Conservation (phyloP, 2,329 filamentous ascomycete genomes). For the Basipetospora sp. region DNA sequence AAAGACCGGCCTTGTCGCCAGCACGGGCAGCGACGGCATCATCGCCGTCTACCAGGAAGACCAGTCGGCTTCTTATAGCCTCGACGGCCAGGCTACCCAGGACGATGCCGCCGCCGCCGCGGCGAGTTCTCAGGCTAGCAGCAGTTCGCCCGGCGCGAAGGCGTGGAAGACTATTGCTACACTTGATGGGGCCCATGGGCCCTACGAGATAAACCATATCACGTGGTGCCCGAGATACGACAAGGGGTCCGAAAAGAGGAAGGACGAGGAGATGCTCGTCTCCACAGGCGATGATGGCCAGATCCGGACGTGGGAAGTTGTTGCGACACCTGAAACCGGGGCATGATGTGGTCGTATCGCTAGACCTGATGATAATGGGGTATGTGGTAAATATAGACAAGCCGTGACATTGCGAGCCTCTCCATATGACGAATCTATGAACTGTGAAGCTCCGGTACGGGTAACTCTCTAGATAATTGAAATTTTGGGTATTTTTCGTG, state of each 20-base stretch:
- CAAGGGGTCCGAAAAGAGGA: constrained; percentile 36
- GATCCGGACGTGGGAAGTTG: constrained; percentile 59
- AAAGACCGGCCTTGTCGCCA: constrained; percentile 64
- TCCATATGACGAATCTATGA: too few relatives aligned
- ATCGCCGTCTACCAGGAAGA: constrained; percentile 65
- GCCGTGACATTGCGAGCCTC: too few relatives aligned
- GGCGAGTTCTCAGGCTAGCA: constrained; percentile 2
- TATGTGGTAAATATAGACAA: too few relatives aligned
- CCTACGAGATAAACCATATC: constrained; percentile 88
- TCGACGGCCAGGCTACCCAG: constrained; percentile 8
- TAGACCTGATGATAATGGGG: too few relatives aligned
- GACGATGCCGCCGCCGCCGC: not conserved
- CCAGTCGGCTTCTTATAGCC: constrained; percentile 11
- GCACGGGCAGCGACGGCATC: constrained; percentile 72
- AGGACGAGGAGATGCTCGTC: constrained; percentile 67
- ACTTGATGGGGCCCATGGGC: constrained; percentile 65
- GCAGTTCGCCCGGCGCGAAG: constrained; percentile 17
- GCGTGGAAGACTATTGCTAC: constrained; percentile 60
- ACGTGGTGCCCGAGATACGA: constrained; percentile 75
- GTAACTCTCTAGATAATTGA: too few relatives aligned
- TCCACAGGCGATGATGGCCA: constrained; percentile 86
- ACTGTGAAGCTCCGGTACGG: too few relatives aligned
- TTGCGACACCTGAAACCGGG: too few relatives aligned
- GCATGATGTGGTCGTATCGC: too few relatives aligned
- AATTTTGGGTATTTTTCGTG: too few relatives aligned